These are phyloP conservation scores for rapeseed (Brassica napus) DNA, from an alignment of 345 rosid species.

Conservation along the genomic window DNA sequence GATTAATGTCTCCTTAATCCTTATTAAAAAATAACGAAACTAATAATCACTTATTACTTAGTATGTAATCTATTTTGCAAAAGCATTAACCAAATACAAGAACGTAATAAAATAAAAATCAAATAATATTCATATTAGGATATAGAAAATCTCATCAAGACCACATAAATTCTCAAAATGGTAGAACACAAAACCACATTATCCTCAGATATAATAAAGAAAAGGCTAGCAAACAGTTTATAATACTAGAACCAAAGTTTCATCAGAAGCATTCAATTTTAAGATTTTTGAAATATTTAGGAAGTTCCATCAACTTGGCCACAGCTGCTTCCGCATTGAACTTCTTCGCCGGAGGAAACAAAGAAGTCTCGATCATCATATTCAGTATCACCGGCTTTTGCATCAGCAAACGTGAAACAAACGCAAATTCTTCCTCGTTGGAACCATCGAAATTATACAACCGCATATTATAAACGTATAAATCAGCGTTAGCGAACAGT, in stretches of 20 bases:
- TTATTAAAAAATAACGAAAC: too few species aligned
- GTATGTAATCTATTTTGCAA: too few species aligned
- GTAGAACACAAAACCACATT: background rate
- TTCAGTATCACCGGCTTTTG: background rate
- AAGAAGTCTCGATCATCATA: constrained; percentile 17
- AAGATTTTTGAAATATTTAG: background rate
- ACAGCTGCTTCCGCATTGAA: background rate
- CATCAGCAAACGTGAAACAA: constrained; percentile 23
- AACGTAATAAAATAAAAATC: background rate
- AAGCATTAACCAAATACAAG: too few species aligned
- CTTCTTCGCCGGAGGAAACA: constrained; percentile 6
- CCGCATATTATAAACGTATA: background rate
- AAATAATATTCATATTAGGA: background rate
- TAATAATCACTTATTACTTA: too few species aligned
- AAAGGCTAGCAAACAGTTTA: background rate
- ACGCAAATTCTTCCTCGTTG: background rate
- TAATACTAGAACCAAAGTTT: background rate
- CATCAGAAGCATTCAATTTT: constrained; percentile 20
- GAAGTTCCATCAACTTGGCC: constrained; percentile 11
- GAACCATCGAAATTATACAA: constrained; percentile 1
- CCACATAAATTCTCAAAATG: background rate
- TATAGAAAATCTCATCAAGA: background rate
- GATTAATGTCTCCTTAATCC: too few species aligned
- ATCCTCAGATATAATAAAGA: background rate
- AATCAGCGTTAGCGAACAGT: background rate